A percentile compares a stretch with the other conserved stretches of the same genome.
Evolutionary conservation across 139 green algal genomes (phyloP).

Genomic region (Chlamydomonas incerta): DNA sequence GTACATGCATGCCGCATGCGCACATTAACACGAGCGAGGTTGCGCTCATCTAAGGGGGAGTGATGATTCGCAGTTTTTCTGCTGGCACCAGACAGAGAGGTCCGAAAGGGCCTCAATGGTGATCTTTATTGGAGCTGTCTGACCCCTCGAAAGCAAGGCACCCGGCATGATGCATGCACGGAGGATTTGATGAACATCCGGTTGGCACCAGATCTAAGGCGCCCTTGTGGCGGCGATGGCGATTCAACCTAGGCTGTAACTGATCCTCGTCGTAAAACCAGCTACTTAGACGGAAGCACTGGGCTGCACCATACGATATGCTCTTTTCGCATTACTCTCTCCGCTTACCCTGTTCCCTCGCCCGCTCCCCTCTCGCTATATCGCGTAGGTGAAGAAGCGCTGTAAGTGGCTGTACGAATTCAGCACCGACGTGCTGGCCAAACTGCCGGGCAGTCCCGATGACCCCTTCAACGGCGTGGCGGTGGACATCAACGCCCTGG

Average conservation of each 20-base stretch:
- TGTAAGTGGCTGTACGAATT: constrained; percentile 43
- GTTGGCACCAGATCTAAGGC: constrained; percentile 52
- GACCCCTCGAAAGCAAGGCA: neutral
- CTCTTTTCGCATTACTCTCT: too few relatives aligned
- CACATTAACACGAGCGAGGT: too few relatives aligned
- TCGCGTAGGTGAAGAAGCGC: constrained; percentile 54
- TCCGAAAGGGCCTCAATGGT: constrained; percentile 2
- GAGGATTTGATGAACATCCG: constrained; percentile 30
- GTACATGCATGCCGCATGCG: too few relatives aligned
- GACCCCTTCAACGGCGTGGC: constrained; percentile 73
- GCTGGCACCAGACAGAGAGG: constrained; percentile 52
- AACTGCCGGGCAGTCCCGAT: constrained; percentile 54
- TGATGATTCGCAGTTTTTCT: constrained; percentile 11
- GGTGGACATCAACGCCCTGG: constrained; percentile 81
- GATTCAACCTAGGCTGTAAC: constrained; percentile 30
- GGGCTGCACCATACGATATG: too few relatives aligned
- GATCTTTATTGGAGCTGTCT: constrained; percentile 56
- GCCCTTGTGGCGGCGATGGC: neutral
- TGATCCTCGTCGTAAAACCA: too few relatives aligned
- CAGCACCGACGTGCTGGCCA: constrained; percentile 54
- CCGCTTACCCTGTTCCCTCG: too few relatives aligned
- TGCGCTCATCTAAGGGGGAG: too few relatives aligned
- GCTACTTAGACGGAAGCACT: too few relatives aligned
- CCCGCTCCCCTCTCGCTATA: too few relatives aligned
- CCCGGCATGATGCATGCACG: neutral